Evolutionary conservation across 805 yeast species (phyloP).

Genomic region (Lipomyces yamadae): DNA sequence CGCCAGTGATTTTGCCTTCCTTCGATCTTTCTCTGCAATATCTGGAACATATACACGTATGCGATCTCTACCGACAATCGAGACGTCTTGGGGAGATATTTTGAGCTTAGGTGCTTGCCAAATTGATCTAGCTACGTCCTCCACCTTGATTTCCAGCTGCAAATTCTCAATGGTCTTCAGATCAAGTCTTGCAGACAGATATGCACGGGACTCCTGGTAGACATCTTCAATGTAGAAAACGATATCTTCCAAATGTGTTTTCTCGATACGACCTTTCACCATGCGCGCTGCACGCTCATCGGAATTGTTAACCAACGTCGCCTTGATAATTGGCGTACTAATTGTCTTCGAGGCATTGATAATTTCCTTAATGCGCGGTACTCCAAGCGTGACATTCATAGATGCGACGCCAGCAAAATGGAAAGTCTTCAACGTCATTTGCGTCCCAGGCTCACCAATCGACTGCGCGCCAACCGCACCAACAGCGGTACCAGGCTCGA

Average conservation of each 20-base stretch:
- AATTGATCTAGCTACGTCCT: constrained; percentile 83
- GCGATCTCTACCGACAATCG: constrained; percentile 65
- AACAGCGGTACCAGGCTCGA: constrained; percentile 98
- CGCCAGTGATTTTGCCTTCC: constrained; percentile 28
- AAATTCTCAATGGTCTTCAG: constrained; percentile 80
- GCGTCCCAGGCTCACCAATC: constrained; percentile 99
- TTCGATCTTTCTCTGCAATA: constrained; percentile 40
- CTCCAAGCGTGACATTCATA: constrained; percentile 98
- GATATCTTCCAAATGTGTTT: constrained; percentile 84
- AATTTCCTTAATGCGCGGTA: constrained; percentile 98
- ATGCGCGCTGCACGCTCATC: constrained; percentile 99
- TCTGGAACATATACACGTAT: constrained; percentile 46
- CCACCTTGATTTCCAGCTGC: constrained; percentile 85
- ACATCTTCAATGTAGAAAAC: constrained; percentile 93
- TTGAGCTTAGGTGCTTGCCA: constrained; percentile 86
- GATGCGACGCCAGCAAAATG: constrained; percentile 99
- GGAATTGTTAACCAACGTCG: constrained; percentile 73
- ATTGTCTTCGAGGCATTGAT: constrained; percentile 95
- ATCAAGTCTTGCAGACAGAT: constrained; percentile 80
- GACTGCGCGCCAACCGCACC: constrained; percentile 99
- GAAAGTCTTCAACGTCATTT: constrained; percentile 95
- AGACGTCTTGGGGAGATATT: constrained; percentile 72
- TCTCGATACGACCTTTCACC: constrained; percentile 96
- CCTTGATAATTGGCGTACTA: constrained; percentile 95
- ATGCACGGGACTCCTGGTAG: constrained; percentile 78